Conservation (phyloP, 2,329 filamentous ascomycete species). For the Fusarium sp. region DNA sequence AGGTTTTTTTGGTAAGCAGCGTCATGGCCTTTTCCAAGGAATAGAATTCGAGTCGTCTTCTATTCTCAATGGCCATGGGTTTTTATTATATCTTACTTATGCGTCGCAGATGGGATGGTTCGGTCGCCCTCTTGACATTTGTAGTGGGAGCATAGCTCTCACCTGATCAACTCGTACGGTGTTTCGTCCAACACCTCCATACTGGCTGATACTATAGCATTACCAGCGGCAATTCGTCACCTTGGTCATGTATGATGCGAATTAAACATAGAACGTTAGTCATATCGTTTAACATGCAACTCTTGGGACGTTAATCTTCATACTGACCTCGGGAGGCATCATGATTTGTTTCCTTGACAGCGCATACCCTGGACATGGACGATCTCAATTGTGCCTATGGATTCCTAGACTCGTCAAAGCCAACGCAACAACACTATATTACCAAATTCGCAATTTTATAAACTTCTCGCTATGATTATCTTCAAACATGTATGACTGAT, state of each 20-base stretch:
- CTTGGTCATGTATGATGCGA: background rate
- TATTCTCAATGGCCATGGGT: background rate
- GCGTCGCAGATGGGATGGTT: too few species aligned
- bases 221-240: background rate
- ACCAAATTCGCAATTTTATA: background rate
- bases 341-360: background rate
- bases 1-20: background rate
- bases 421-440: background rate
- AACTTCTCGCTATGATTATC: rapidly evolving
- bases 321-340: background rate
- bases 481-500: background rate
- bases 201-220: background rate
- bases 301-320: background rate
- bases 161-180: background rate
- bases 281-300: background rate
- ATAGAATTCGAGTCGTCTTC: background rate
- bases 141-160: background rate
- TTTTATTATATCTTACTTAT: too few species aligned
- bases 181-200: background rate
- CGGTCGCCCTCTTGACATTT: background rate
- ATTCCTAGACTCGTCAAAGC: background rate
- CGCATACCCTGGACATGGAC: background rate
- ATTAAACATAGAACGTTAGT: background rate
- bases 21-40: background rate
- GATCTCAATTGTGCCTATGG: background rate